phyloP scores from a whole-genome alignment of 495 filamentous ascomycete genomes.

The Lasiosphaeria ovina region DNA sequence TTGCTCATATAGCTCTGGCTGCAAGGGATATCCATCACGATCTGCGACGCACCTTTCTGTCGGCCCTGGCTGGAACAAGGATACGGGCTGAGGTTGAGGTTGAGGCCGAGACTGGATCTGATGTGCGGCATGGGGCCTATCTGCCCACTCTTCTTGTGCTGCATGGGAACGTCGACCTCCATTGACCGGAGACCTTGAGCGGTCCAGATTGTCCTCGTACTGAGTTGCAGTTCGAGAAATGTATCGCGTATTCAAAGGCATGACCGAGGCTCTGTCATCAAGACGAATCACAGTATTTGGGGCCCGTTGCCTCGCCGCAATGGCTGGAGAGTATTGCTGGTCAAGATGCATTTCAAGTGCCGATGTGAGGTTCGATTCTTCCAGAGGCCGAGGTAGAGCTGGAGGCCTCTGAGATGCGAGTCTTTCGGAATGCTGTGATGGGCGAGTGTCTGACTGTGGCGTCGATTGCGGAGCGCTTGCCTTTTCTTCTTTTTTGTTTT shows the following conservation, averaged over 20 bases:
- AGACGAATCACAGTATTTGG: conserved; percentile 1
- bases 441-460: background rate
- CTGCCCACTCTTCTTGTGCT: background rate
- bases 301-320: background rate
- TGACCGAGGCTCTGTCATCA: background rate
- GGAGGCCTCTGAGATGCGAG: background rate
- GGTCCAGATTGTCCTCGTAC: background rate
- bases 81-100: conserved; percentile 4
- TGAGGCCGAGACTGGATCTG: conserved; percentile 1
- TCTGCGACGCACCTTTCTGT: background rate
- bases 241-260: background rate
- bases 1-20: conserved; percentile 11
- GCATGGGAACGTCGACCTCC: conserved; percentile 8
- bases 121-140: conserved; percentile 3
- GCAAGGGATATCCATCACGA: background rate
- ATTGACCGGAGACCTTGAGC: conserved; percentile 9
- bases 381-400: background rate
- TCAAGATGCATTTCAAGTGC: conserved; percentile 27
- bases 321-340: background rate
- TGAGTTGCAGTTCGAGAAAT: background rate
- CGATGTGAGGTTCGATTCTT: conserved; percentile 15
- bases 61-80: conserved; percentile 9
- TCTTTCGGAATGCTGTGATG: conserved; percentile 1
- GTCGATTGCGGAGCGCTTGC: background rate
- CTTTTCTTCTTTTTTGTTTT: background rate